A percentile compares a stretch with the other conserved stretches of the same genome.
Evolutionary conservation across 2,329 filamentous ascomycete species (phyloP).

Genomic region (Diplodia scrobiculata): DNA sequence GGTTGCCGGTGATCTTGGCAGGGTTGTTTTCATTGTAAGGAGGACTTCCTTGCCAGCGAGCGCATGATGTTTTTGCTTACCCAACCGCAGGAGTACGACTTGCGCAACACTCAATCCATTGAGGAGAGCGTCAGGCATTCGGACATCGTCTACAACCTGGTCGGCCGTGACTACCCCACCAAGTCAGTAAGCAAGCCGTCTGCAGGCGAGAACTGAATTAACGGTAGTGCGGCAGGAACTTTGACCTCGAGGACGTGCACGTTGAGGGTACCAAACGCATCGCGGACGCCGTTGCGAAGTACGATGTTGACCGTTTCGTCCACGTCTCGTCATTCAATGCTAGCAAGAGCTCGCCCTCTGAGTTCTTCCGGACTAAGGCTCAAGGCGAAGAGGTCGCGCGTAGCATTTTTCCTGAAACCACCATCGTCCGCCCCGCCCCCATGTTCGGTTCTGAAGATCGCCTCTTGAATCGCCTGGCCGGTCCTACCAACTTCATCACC

Average conservation of each 20-base stretch:
- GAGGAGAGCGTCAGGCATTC: constrained; percentile 97
- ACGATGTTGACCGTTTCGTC: constrained; percentile 94
- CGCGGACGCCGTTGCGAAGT: constrained; percentile 91
- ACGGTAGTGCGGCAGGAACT: constrained; percentile 66
- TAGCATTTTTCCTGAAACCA: constrained; percentile 92
- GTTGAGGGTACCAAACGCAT: constrained; percentile 91
- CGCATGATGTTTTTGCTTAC: neutral
- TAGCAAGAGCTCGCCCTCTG: constrained; percentile 73
- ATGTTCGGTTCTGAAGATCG: constrained; percentile 95
- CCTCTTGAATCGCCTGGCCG: constrained; percentile 81
- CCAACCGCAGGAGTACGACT: constrained; percentile 75
- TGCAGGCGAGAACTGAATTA: neutral
- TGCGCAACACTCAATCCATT: constrained; percentile 91
- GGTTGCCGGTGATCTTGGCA: constrained; percentile 89
- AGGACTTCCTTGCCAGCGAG: neutral
- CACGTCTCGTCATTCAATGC: constrained; percentile 97
- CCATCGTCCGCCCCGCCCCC: constrained; percentile 89
- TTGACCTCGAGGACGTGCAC: constrained; percentile 87
- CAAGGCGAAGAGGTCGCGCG: constrained; percentile 80
- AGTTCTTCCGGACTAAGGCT: constrained; percentile 91
- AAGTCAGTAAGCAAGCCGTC: constrained; percentile 65
- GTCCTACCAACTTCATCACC: constrained; percentile 78
- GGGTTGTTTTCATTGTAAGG: constrained; percentile 78
- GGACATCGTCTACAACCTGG: constrained; percentile 94
- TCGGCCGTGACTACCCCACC: constrained; percentile 92